Evolutionary conservation across 139 green algal genomes (phyloP).

Genomic region (Coelastrella sp.): DNA sequence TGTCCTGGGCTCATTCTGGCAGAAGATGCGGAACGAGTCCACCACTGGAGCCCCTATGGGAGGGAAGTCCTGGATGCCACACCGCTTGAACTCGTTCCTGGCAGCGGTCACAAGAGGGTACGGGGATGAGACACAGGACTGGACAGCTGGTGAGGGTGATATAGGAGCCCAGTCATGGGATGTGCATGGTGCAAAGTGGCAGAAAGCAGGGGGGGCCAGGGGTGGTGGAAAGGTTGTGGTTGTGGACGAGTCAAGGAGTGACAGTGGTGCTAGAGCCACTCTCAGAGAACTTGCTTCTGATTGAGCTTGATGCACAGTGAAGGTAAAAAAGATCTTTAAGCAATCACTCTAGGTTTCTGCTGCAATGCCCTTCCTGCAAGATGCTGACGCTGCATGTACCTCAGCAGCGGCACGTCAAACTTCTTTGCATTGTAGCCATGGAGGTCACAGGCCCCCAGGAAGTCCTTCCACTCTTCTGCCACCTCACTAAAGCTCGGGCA

Average conservation of each 20-base stretch:
- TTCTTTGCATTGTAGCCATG: constrained; percentile 48
- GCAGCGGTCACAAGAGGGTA: background rate
- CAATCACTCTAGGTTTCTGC: background rate
- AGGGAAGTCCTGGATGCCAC: constrained; percentile 20
- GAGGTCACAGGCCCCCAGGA: constrained; percentile 43
- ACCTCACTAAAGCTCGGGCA: constrained; percentile 11
- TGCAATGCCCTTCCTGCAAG: background rate
- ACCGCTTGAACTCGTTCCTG: constrained; percentile 40
- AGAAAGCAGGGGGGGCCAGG: too few relatives aligned
- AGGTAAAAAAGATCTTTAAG: too few relatives aligned
- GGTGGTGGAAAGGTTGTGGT: too few relatives aligned
- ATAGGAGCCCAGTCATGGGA: too few relatives aligned
- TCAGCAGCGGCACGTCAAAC: constrained; percentile 52
- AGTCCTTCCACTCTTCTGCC: constrained; percentile 25
- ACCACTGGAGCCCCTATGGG: constrained; percentile 30
- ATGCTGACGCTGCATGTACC: constrained; percentile 3
- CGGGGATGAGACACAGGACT: background rate
- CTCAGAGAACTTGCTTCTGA: too few relatives aligned
- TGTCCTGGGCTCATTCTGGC: background rate
- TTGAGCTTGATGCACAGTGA: too few relatives aligned
- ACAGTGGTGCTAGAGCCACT: too few relatives aligned
- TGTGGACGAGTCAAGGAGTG: too few relatives aligned
- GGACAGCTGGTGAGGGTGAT: too few relatives aligned
- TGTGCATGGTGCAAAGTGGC: too few relatives aligned
- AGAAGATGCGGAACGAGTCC: constrained; percentile 47